phyloP scores from a whole-genome alignment of 176 grass and related monocot species.

The Oryza australiensis region DNA sequence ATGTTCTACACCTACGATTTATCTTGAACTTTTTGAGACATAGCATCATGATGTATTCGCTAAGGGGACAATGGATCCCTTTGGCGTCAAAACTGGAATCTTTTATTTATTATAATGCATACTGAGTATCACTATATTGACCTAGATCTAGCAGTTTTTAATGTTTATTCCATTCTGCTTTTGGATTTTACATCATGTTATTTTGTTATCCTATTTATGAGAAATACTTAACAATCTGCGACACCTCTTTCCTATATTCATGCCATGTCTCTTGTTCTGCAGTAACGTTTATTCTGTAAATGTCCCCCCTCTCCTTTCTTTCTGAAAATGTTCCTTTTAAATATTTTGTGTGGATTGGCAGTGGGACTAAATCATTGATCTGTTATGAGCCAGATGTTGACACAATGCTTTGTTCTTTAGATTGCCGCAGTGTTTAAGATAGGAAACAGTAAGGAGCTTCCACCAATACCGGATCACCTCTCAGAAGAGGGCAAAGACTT shows the following conservation, averaged over 20 bases:
- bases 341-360: background rate
- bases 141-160: conserved; percentile 7
- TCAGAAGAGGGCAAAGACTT: conserved; percentile 92
- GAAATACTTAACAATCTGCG: background rate
- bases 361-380: background rate
- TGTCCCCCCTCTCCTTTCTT: background rate
- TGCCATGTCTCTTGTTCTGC: background rate
- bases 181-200: conserved; percentile 12
- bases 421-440: conserved; percentile 99
- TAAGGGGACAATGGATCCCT: background rate
- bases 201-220: background rate
- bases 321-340: background rate
- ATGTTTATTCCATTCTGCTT: conserved; percentile 6
- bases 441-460: conserved; percentile 94
- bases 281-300: background rate
- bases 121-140: background rate
- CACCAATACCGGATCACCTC: conserved; percentile 86
- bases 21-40: background rate
- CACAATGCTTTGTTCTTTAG: conserved; percentile 37
- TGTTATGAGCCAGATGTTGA: conserved; percentile 18
- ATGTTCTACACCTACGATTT: background rate
- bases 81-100: background rate
- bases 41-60: background rate
- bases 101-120: background rate
- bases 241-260: conserved; percentile 6